phyloP scores from a whole-genome alignment of 139 green algal species.

The Choricystis sp. region DNA sequence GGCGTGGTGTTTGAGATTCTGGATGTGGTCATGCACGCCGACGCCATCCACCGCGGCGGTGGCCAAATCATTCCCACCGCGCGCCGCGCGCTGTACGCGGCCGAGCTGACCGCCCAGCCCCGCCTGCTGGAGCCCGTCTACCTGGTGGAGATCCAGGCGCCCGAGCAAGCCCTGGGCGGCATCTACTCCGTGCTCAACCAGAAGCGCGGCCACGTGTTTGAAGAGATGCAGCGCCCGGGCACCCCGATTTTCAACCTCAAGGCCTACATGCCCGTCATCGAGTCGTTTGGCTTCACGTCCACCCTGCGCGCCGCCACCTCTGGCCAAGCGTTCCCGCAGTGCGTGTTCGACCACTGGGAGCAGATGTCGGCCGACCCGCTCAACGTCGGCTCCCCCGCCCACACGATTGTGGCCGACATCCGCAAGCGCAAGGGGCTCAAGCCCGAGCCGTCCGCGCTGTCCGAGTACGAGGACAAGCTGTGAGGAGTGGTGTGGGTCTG shows the following conservation, averaged over 20 bases:
- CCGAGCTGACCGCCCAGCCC: conserved; percentile 75
- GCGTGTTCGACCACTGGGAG: conserved; percentile 98
- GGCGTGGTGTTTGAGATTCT: conserved; percentile 76
- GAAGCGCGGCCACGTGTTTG: conserved; percentile 97
- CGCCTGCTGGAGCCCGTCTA: conserved; percentile 93
- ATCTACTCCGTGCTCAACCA: conserved; percentile 96
- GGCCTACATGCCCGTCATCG: conserved; percentile 91
- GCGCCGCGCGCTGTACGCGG: conserved; percentile 86
- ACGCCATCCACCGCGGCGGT: conserved; percentile 96
- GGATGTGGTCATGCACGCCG: conserved; percentile 94
- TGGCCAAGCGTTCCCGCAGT: conserved; percentile 96
- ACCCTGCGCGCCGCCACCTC: conserved; percentile 84
- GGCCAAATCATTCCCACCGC: conserved; percentile 98
- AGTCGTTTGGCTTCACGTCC: conserved; percentile 97
- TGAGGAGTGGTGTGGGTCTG: conserved; percentile 24
- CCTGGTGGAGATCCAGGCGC: conserved; percentile 98
- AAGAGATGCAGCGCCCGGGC: conserved; percentile 92
- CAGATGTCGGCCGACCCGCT: conserved; percentile 66
- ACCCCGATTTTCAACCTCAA: conserved; percentile 99
- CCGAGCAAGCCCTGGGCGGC: conserved; percentile 80
- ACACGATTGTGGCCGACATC: conserved; percentile 68
- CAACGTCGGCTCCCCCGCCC: conserved; percentile 43
- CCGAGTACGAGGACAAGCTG: conserved; percentile 97
- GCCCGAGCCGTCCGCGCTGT: conserved; percentile 44
- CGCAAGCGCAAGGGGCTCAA: conserved; percentile 96